Conservation (phyloP, 2,329 filamentous ascomycete species). For the Bisporella sp. region DNA sequence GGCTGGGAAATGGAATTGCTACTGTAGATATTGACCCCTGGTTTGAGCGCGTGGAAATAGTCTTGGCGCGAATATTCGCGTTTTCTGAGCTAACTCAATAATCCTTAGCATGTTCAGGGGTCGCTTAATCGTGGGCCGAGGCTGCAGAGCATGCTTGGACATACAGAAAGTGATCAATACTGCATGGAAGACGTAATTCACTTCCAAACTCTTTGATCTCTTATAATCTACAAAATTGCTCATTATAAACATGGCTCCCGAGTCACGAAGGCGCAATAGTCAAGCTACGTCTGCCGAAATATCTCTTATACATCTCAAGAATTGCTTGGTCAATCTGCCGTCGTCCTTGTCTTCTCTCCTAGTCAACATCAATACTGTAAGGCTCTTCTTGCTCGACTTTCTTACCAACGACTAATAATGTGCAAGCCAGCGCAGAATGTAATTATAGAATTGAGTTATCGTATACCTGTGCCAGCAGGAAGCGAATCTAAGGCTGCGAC, state of each 20-base stretch:
- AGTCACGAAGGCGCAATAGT: slow-evolving; percentile 35
- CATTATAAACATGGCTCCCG: slow-evolving; percentile 16
- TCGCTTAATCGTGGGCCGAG: slow-evolving; percentile 1
- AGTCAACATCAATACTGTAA: slow-evolving; percentile 82
- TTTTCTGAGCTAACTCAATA: neutral
- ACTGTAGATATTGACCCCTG: neutral
- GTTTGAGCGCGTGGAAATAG: neutral
- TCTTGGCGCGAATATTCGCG: neutral
- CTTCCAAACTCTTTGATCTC: neutral
- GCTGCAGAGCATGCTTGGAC: neutral
- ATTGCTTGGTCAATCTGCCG: slow-evolving; percentile 90
- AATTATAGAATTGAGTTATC: slow-evolving; percentile 82
- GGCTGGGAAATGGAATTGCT: too few species aligned
- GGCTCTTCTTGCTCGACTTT: slow-evolving; percentile 26
- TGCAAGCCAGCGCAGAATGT: slow-evolving; percentile 85
- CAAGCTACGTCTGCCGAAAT: slow-evolving; percentile 72
- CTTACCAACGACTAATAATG: slow-evolving; percentile 4
- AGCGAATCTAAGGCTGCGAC: slow-evolving; percentile 39
- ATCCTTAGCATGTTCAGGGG: neutral
- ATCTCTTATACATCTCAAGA: slow-evolving; percentile 81
- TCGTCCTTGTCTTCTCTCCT: slow-evolving; percentile 76
- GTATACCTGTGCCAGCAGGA: slow-evolving; percentile 45
- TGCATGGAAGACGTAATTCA: neutral
- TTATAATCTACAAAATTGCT: neutral
- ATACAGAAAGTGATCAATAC: too few species aligned